Base-by-base conservation (phyloP, 176 grass and related monocot species). In the Juncus effusus region DNA sequence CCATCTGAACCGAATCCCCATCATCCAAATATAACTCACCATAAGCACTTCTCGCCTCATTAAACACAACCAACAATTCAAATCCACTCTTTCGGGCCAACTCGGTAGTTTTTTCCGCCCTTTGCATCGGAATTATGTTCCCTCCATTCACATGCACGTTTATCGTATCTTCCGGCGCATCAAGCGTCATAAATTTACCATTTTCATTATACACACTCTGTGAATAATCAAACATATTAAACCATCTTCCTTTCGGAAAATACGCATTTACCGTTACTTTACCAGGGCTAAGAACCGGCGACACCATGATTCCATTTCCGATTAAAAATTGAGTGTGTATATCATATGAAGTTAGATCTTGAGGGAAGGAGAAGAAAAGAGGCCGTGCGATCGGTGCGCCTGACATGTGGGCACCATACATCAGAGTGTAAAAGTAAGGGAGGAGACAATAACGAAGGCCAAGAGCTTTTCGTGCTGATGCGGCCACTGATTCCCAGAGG, bases 351-450 rank as follows among this genome's bases (percentile, higher is more conserved):
- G 45, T 4, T 7, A 9, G 63, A 60, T 91, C 93, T 50, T 61
- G 40, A 0, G 82, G 85, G 82, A 79, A 96, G 2, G 88, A 85
- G 80, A 96, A 96, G 85, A 96, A 96, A 73, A 96, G 85, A 5
- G 93, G 87, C 6, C 82, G 73, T 7, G 82, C 77, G 2, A 96
- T 91, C 7, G 93, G 93, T 15, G 87, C 70, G 6, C 87, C 93
- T 6, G 60, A 79, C 0, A 54, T 42, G 74, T 96, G 85, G 54
- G 93, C 85, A 65, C 78, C 75, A 58, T 86, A 75, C 93, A 97
- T 91, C 38, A 97, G 80, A 2, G 88, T 91, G 93, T 92, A 97
- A 0, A 89, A 12, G 60, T 86, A 87, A 0, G 93, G 85, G 2
- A 97, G 79, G 1, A 97, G 74, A 2, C 72, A 70, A 80, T 97